Conservation (phyloP, 2,329 filamentous ascomycete species). For the Capronia epimyces region DNA sequence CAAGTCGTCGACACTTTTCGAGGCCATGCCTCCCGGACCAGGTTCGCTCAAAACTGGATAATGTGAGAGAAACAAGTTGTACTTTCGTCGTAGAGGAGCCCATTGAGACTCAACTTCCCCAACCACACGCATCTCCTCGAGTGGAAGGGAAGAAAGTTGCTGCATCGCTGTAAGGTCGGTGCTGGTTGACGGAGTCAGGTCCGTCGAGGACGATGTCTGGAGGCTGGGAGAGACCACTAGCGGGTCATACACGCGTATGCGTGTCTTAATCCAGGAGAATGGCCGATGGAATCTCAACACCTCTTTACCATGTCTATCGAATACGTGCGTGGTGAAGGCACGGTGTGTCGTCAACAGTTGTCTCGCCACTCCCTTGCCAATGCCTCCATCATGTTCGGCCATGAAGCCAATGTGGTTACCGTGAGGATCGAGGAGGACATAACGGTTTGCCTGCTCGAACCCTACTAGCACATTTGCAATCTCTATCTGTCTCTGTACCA, state of each 20-base stretch:
- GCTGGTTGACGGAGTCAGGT: constrained; percentile 16
- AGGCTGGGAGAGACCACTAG: constrained; percentile 36
- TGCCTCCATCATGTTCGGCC: constrained; percentile 57
- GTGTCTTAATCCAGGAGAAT: constrained; percentile 59
- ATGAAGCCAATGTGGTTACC: constrained; percentile 61
- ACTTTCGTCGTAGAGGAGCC: constrained; percentile 58
- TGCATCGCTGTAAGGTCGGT: constrained; percentile 42
- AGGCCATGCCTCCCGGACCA: not conserved
- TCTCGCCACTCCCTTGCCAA: constrained; percentile 52
- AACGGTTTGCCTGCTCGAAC: constrained; percentile 62
- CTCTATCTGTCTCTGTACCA: constrained; percentile 59
- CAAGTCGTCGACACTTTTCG: constrained; percentile 36
- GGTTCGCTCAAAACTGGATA: constrained; percentile 37
- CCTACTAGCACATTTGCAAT: constrained; percentile 62
- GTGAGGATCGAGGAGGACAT: constrained; percentile 59
- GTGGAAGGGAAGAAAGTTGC: constrained; percentile 49
- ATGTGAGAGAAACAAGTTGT: constrained; percentile 59
- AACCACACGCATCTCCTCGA: constrained; percentile 57
- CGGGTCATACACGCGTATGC: constrained; percentile 53
- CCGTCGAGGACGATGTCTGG: constrained; percentile 33
- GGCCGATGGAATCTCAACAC: constrained; percentile 58
- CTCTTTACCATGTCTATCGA: constrained; percentile 56
- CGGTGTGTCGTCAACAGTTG: constrained; percentile 59
- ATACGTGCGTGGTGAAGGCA: constrained; percentile 61
- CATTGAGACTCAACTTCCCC: constrained; percentile 61